Base-by-base conservation (phyloP, 1,139 yeast genomes). In the Suhomyces panamericanus region DNA sequence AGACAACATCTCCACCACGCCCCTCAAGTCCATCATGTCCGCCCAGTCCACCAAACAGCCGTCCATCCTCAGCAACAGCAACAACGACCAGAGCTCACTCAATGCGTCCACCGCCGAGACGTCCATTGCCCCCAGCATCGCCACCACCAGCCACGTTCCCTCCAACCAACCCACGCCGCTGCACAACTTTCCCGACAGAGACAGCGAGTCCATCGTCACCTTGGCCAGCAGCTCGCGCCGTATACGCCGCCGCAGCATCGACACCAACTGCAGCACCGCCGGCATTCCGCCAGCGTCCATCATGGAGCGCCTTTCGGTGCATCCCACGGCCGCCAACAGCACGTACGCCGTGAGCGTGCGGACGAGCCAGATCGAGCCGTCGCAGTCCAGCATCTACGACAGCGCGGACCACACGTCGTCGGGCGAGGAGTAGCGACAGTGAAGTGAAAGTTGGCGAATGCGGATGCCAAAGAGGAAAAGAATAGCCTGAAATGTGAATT, bases 251-350 rank as follows among this genome's bases (percentile, higher is more conserved):
- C 62, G 81, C 48, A 78, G 84, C 32, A 60, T 77, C 24, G 85
- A 79, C 43, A 80, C 85, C 11, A 80, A 78, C 52, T 76, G 84
- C 37, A 78, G 83, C 49, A 77, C 83, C 2, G 68, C 80, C 10
- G 85, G 85, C 0, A 81, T 81, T n/a, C 79, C 85, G 1, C 85
- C 86, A 0, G 83, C 85, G 2, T 78, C 83, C 49, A 80, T 81
- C 10, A 64, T 80, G 68, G 85, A 80, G 49, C 64, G 84, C 46
- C 64, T 75, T 33, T 60, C 67, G 17, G 67, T 67, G 15, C 64
- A 64, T 28, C 70, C 70, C 6, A 63, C 59, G 3, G 60, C 70
- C 15, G 69, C 63, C 16, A 60, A 55, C 43, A 59, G 68, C 44
- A 47, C 57, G 3, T 64, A 64, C 43, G 67, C 71, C 7, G 57